Evolutionary conservation across 2,329 filamentous ascomycete species (phyloP), one percentile per base, ranked within the genome.

Genomic region (Beauveria asiatica): DNA sequence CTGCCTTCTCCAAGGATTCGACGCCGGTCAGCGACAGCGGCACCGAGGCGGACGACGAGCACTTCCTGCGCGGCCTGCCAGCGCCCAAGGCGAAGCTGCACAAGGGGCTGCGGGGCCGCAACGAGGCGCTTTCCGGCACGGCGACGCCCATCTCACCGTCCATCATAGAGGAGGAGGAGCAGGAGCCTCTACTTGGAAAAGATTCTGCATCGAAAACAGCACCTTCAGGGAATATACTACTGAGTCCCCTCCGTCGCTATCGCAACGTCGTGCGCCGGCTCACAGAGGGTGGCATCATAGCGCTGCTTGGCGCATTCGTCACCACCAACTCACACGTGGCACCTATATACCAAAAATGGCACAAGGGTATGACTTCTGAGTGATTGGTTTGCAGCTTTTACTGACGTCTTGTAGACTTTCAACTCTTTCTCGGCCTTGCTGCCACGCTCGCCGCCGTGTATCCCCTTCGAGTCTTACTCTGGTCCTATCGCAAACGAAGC

Each of bases 1-100:
- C 67, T n/a, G 65, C 67, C 49, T 73, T 77, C 63, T 72, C 75
- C 61, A 80, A 78, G 64, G 80, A 83, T 56, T 83, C 83, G 5
- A 79, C 81, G 1, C 81, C 85, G 2, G 83, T 83, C 11, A 96
- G 90, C 72, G 92, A 96, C 66, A 96, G 92, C 71, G 93, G 93
- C 25, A 96, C 92, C 19, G 93, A 97, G 71, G 93, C 93, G 44
- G 93, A 97, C 68, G 93, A 97, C 75, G 93, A 97, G 72, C 89
- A 92, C 64, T 87, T 93, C 66, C 78, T 96, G 60, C 94, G 88
- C 71, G 89, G 92, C 0, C 76, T 97, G 23, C 92, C 93, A 1
- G 90, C 92, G 3, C 89, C 92, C 2, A 87, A 81, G n/a, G 66
- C 81, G 9, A 82, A 85, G 62, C 79, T 84, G 37, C 87, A 89